Base-by-base conservation (phyloP, 1,284 basidiomycete species). In the Bjerkandera adusta region DNA sequence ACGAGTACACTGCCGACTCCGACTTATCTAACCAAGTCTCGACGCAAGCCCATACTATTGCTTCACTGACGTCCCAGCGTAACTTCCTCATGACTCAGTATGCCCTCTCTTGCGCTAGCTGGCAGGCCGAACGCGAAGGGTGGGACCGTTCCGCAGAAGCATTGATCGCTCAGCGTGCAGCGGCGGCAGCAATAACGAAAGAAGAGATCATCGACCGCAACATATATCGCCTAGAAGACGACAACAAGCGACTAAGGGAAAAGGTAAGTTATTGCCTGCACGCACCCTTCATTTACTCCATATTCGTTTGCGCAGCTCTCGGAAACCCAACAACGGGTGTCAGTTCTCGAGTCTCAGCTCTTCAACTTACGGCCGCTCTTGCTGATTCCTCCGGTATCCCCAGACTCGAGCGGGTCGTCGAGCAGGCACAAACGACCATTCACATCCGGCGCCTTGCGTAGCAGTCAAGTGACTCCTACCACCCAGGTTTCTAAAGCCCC, bases 61-160 rank as follows among this genome's bases (percentile, higher is more conserved):
- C 75, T 4, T 63, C 68, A 1, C 63, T 88, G 12, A 72, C 68
- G 1, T 57, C 65, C 13, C 83, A 89, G 53, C 72, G 81, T n/a
- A 76, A 85, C 53, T 72, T 76, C 46, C 55, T 87, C 10, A 50
- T 79, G 1, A 62, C 62, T 15, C 72, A 77, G 41, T 65, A 70
- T 5, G 71, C 75, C 35, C 77, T 83, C 41, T 79, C 84, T 43
- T 70, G 70, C n/a, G 67, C 68, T 6, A 69, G 75, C 32, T 84
- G 80, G 79, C 64, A 75, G 27, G 70, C 73, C 0, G 82, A 86
- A 58, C 71, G 71, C 54, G 75, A 76, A 6, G 67, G 73, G 2
- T 85, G 81, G 76, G 71, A 70, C 8, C 67, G 84, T 43, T 75
- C 72, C 52, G 72, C 79, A 1, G 83, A 85, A 53, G 83, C 80